Base-by-base conservation (phyloP, 176 grass and related monocot species). In the Carex parvula region DNA sequence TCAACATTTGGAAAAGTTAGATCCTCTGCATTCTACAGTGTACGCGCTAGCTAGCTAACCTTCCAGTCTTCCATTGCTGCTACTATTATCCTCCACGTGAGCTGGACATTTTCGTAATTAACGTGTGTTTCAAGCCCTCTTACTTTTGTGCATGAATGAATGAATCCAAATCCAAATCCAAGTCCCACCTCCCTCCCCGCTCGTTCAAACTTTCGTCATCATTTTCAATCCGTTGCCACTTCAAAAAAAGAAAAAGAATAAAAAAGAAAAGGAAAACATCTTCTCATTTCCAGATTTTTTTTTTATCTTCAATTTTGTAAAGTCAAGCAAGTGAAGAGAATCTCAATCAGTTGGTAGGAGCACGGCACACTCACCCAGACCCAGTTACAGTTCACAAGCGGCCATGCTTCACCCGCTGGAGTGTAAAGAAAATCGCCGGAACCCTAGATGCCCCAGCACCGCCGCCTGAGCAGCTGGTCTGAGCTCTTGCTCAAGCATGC, bases 391-490 rank as follows among this genome's bases (percentile, higher is more conserved):
- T 12, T n/a, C 53, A 54, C 57, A 30, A 10, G 79, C n/a, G 18
- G 56, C 52, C 54, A 64, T 64, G 77, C 53, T 5, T 80, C 77
- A 57, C 5, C 42, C 15, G 24, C 76, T 21, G 76, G 54, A 53
- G 18, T 21, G 6, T 53, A 24, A 59, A 57, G 1, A 29, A n/a
- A 39, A 26, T 80, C 77, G 77, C 55, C 77, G 77, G 77, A 80
- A 80, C 79, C 79, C 79, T 81, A 81, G 57, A 81, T 81, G 79
- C 79, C 1, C 21, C 24, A 81, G 4, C 79, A 64, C 24, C 79
- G 79, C 6, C 79, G 79, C 33, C 55, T 81, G 79, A 81, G 37
- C 54, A 62, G 54, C 79, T 81, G 77, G 77, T n/a, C 57, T 3
- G 57, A 80, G 77, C 77, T 35, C 54, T 80, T 11, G 52, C 77